Conservation (phyloP, 2,329 filamentous ascomycete species). For the Escovopsis sp. region DNA sequence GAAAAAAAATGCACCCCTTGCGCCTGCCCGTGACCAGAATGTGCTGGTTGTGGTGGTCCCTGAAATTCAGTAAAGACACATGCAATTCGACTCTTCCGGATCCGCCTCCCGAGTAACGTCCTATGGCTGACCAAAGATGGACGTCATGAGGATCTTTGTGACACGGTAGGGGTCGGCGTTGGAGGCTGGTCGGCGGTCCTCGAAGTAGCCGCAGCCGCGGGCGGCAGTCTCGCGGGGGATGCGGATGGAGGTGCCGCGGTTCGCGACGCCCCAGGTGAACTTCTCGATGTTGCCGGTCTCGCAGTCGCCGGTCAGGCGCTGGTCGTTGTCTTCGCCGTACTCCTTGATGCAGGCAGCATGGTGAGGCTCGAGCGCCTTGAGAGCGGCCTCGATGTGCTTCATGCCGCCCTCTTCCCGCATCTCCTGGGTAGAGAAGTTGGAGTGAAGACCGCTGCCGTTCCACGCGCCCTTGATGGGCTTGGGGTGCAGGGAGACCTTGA, state of each 20-base stretch:
- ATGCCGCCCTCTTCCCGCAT: constrained; percentile 89
- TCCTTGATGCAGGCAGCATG: constrained; percentile 80
- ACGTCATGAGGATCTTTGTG: constrained; percentile 69
- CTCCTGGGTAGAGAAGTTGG: constrained; percentile 80
- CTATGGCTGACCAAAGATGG: constrained; percentile 29
- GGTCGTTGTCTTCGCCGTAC: constrained; percentile 91
- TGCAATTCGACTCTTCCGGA: too few relatives aligned
- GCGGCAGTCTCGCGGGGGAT: constrained; percentile 75
- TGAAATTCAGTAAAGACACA: too few relatives aligned
- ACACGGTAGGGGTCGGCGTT: constrained; percentile 78
- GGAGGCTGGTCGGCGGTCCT: constrained; percentile 69
- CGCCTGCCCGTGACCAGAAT: too few relatives aligned
- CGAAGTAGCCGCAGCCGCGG: constrained; percentile 91
- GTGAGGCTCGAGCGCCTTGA: constrained; percentile 69
- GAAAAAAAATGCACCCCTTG: too few relatives aligned
- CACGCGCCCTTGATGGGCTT: constrained; percentile 88
- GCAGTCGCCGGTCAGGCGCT: constrained; percentile 81
- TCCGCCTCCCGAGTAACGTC: too few relatives aligned
- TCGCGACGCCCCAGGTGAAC: constrained; percentile 88
- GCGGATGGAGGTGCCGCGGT: constrained; percentile 88
- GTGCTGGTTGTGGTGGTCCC: too few relatives aligned
- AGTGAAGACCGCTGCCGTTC: constrained; percentile 92
- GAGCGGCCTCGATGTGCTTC: constrained; percentile 79
- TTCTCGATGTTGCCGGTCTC: constrained; percentile 90
- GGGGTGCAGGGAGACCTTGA: constrained; percentile 86